A percentile compares a stretch with the other conserved stretches of the same genome.
These are phyloP conservation scores for Elsinoe australis DNA, from an alignment of 2,329 filamentous ascomycete genomes.

Conservation along the genomic window DNA sequence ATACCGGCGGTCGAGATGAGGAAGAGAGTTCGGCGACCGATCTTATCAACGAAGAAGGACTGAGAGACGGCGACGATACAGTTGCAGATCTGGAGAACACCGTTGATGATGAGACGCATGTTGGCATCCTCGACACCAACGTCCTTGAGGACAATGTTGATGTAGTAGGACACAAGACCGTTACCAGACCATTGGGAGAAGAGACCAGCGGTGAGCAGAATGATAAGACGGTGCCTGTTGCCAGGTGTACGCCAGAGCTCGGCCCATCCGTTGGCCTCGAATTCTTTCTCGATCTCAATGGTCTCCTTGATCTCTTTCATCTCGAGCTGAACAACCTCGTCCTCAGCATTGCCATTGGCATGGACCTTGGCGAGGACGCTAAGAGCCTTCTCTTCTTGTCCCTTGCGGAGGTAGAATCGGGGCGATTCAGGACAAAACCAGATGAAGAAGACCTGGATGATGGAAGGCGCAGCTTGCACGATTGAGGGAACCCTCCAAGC, in stretches of 20 bases:
- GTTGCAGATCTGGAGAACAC: slow-evolving; percentile 53
- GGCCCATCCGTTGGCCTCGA: slow-evolving; percentile 41
- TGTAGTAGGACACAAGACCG: slow-evolving; percentile 40
- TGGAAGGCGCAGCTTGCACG: slow-evolving; percentile 43
- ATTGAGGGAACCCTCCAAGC: slow-evolving; percentile 48
- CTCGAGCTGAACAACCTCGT: slow-evolving; percentile 42
- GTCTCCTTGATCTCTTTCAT: slow-evolving; percentile 45
- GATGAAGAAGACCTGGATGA: slow-evolving; percentile 40
- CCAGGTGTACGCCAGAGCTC: slow-evolving; percentile 55
- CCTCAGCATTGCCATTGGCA: slow-evolving; percentile 40
- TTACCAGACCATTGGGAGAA: slow-evolving; percentile 55
- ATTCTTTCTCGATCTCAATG: slow-evolving; percentile 40
- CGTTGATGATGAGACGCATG: slow-evolving; percentile 38
- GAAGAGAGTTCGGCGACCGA: slow-evolving; percentile 33
- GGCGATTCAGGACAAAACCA: slow-evolving; percentile 53
- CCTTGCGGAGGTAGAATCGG: slow-evolving; percentile 42
- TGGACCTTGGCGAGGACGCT: slow-evolving; percentile 47
- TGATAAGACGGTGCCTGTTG: slow-evolving; percentile 48
- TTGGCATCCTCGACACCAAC: slow-evolving; percentile 32
- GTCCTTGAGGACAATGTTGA: slow-evolving; percentile 30
- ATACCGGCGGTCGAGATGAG: slow-evolving; percentile 34
- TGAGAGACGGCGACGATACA: slow-evolving; percentile 47
- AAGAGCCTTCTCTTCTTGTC: slow-evolving; percentile 44
- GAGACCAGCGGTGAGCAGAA: slow-evolving; percentile 47
- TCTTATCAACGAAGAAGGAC: slow-evolving; percentile 31